Base-by-base conservation (phyloP, 2,329 filamentous ascomycete genomes). In the Fusarium camptoceras region DNA sequence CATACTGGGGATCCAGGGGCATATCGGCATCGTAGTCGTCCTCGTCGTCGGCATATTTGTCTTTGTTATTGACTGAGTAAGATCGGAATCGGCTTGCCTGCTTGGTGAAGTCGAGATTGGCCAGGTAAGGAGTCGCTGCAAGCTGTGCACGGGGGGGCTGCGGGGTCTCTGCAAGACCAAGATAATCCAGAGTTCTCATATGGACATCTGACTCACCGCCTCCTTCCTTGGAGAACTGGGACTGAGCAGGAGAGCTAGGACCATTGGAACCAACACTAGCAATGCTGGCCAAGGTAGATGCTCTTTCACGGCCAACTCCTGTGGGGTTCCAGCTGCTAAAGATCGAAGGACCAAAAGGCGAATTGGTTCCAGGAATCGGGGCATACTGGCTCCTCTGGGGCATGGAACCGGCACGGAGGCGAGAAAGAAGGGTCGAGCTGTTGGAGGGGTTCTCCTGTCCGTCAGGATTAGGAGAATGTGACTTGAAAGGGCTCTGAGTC, bases 31-130 rank as follows among this genome's bases (percentile, higher is more conserved):
- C 90, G 64, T 92, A 93, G 64, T 94, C 92, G 27, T 94, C 91
- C 55, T 97, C 94, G 48, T 94, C 91, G 74, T 97, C 94, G 4
- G 92, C 94, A 75, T 98, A 98, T 79, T 96, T 97, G 79, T 98
- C 95, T 81, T 97, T 98, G 59, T 97, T 97, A 80, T 99, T 99
- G 71, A 99, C 96, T 1, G 96, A 99, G 80, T 98, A 98, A 3
- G 96, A 99, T 48, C 96, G 90, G 85, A 98, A 97, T 55, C 96
- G 90, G 79, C 92, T 98, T 46, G 91, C 87, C 74, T 92, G 92
- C 77, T 91, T 91, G 71, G 93, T 87, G 77, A 93, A 91, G 66
- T 91, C 90, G 65, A 95, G 84, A 76, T 92, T 92, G 46, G 91
- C 90, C 34, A 95, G 85, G 70, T 94, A 92, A 4, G 92, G 91